These are phyloP conservation scores for Wickerhamomyces sp. DNA, from an alignment of 1,139 yeast species.

Conservation along the genomic window DNA sequence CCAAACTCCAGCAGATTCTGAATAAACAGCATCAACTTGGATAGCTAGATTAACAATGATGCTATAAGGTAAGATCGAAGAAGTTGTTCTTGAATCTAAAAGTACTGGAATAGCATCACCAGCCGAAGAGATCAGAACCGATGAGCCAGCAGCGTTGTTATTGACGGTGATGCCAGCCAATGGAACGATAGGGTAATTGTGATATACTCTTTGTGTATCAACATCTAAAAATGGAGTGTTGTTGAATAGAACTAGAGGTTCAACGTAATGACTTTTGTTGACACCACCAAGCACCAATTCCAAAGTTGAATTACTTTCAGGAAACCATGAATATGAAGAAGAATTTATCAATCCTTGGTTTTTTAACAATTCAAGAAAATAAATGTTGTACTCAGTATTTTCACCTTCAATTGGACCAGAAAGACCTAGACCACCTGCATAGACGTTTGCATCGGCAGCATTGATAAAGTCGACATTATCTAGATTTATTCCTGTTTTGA, in stretches of 20 bases:
- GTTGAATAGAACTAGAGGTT: constrained; percentile 43
- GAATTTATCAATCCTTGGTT: constrained; percentile 34
- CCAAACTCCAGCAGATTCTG: constrained; percentile 51
- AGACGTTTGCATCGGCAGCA: constrained; percentile 35
- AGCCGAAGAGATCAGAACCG: constrained; percentile 31
- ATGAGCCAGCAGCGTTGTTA: constrained; percentile 34
- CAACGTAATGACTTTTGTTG: constrained; percentile 40
- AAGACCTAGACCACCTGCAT: constrained; percentile 56
- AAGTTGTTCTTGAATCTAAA: constrained; percentile 53
- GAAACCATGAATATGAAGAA: constrained; percentile 53
- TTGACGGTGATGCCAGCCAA: constrained; percentile 47
- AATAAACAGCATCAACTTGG: constrained; percentile 69
- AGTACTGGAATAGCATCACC: constrained; percentile 47
- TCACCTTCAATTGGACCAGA: constrained; percentile 32
- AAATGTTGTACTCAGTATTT: constrained; percentile 8
- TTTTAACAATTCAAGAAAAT: constrained; percentile 35
- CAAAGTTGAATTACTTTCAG: constrained; percentile 32
- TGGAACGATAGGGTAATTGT: constrained; percentile 50
- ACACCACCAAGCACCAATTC: constrained; percentile 57
- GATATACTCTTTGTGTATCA: constrained; percentile 25
- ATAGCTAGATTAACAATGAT: constrained; percentile 62
- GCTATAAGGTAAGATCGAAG: constrained; percentile 53
- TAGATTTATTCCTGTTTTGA: constrained; percentile 1
- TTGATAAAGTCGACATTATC: constrained; percentile 28
- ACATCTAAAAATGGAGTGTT: constrained; percentile 41